These are phyloP conservation scores for Aureobasidium sp. DNA, from an alignment of 2,329 filamentous ascomycete genomes.

Conservation along the genomic window DNA sequence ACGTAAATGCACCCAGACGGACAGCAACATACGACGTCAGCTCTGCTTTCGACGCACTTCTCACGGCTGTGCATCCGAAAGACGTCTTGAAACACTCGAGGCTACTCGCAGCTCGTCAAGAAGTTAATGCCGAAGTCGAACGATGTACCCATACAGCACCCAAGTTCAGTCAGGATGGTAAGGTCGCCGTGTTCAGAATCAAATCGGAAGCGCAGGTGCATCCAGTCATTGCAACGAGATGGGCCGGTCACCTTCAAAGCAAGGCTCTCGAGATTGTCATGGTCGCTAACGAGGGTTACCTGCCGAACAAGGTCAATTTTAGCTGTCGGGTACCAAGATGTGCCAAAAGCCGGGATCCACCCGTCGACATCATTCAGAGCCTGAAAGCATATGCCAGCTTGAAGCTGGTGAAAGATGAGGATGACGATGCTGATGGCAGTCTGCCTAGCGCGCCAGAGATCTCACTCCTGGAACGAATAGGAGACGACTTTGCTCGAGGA, in stretches of 20 bases:
- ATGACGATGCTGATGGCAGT: neutral
- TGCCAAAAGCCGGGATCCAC: conserved; percentile 45
- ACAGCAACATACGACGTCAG: conserved; percentile 53
- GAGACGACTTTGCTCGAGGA: conserved; percentile 56
- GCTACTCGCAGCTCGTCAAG: conserved; percentile 46
- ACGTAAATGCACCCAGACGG: conserved; percentile 57
- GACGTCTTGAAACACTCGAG: conserved; percentile 43
- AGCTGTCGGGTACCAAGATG: conserved; percentile 54
- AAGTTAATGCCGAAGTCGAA: conserved; percentile 55
- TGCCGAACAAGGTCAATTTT: conserved; percentile 57
- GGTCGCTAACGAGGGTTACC: conserved; percentile 59
- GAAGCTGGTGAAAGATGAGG: conserved; percentile 18
- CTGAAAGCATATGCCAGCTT: conserved; percentile 43
- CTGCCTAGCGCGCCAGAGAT: conserved; percentile 9
- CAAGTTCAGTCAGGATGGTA: conserved; percentile 54
- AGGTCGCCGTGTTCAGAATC: conserved; percentile 56
- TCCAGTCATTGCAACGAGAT: conserved; percentile 58
- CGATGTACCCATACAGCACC: conserved; percentile 54
- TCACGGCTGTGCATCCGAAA: conserved; percentile 42
- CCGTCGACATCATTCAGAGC: conserved; percentile 56
- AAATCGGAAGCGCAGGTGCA: conserved; percentile 54
- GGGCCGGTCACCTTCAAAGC: conserved; percentile 54
- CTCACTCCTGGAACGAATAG: conserved; percentile 42
- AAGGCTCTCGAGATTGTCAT: conserved; percentile 55
- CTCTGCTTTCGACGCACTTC: conserved; percentile 53